phyloP scores from a whole-genome alignment of 164 flowering plant genomes.

The grape (Vitis vinifera) region ASM3070453v1 NC_081805.1:8312001-8312500 shows the following conservation, averaged over 20 bases:
- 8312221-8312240: slow-evolving; percentile 4
- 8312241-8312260: neutral
- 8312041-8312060: slow-evolving; percentile 28
- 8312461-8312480: no score
- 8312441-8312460: no score
- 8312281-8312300: neutral
- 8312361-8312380: no score
- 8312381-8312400: no score
- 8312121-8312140: slow-evolving; percentile 15
- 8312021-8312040: slow-evolving; percentile 23
- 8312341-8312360: neutral
- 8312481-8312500: no score
- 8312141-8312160: slow-evolving; percentile 17
- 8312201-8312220: slow-evolving; percentile 1
- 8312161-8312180: slow-evolving; percentile 12
- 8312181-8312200: neutral
- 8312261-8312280: neutral
- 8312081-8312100: slow-evolving; percentile 27
- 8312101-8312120: slow-evolving; percentile 39
- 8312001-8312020: slow-evolving; percentile 20
- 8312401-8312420: no score
- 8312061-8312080: slow-evolving; percentile 25
- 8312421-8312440: no score
- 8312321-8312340: neutral
- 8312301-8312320: neutral